These are phyloP conservation scores for Cyberlindnera amylophila DNA, from an alignment of 805 yeast genomes.

Conservation along the genomic window DNA sequence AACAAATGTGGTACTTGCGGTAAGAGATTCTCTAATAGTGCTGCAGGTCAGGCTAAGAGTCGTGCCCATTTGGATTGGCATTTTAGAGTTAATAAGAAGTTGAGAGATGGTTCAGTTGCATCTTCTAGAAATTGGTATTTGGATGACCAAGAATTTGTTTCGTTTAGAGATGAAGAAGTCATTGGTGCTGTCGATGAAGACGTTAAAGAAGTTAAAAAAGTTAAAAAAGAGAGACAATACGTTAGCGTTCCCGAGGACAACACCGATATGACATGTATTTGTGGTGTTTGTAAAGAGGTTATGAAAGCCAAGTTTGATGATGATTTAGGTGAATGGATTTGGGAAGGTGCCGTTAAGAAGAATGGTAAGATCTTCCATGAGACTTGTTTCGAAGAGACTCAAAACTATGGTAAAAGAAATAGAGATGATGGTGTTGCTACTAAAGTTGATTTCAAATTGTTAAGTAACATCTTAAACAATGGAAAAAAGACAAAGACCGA, in stretches of 20 bases:
- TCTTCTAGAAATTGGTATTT: slow-evolving; percentile 84
- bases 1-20: slow-evolving; percentile 90
- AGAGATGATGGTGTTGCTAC: slow-evolving; percentile 6
- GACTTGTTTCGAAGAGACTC: slow-evolving; percentile 63
- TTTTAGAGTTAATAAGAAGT: slow-evolving; percentile 81
- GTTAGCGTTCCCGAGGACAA: slow-evolving; percentile 21
- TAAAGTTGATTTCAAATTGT: slow-evolving; percentile 9
- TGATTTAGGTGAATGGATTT: slow-evolving; percentile 76
- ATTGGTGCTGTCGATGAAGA: slow-evolving; percentile 13
- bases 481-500: not conserved
- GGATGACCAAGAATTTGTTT: slow-evolving; percentile 66
- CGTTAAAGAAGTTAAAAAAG: slow-evolving; percentile 6
- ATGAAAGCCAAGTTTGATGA: slow-evolving; percentile 66
- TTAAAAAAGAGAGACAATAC: slow-evolving; percentile 22
- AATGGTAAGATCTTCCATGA: slow-evolving; percentile 58
- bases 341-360: slow-evolving; percentile 60
- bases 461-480: slow-evolving; percentile 19
- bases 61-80: slow-evolving; percentile 92
- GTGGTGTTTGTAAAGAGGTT: slow-evolving; percentile 70
- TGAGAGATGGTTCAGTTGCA: slow-evolving; percentile 48
- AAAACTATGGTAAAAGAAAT: slow-evolving; percentile 10
- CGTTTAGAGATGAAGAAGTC: slow-evolving; percentile 65
- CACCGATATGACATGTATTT: slow-evolving; percentile 47
- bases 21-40: slow-evolving; percentile 66
- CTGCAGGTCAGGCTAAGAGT: slow-evolving; percentile 47